Percentiles rank a stretch among this genome's conserved stretches.
These are phyloP conservation scores for Jasminum sambac DNA, from an alignment of 257 asterid genomes.

Conservation along the genomic window DNA sequence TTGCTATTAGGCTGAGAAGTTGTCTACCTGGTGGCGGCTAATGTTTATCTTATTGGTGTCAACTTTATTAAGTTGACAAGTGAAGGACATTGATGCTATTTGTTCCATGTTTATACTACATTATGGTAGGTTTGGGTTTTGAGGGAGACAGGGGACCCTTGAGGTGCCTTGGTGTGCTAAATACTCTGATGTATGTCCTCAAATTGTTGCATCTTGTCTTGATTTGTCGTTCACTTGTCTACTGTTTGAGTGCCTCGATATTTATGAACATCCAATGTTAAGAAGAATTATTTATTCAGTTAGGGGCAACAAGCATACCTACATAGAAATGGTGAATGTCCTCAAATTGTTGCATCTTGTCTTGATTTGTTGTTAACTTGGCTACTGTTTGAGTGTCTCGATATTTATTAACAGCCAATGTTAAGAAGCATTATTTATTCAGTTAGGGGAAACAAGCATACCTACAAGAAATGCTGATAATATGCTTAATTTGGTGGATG, in stretches of 20 bases:
- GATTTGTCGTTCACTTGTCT: neutral
- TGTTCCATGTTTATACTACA: neutral
- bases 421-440: neutral
- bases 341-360: neutral
- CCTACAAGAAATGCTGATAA: neutral
- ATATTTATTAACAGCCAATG: neutral
- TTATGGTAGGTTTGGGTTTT: neutral
- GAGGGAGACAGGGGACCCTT: neutral
- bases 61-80: neutral
- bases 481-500: neutral
- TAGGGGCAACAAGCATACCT: neutral
- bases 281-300: neutral
- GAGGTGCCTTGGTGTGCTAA: neutral
- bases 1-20: neutral
- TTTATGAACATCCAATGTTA: neutral
- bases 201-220: neutral
- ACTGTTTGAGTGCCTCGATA: neutral
- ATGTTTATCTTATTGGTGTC: neutral
- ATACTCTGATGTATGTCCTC: neutral
- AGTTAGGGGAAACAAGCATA: neutral
- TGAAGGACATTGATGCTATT: neutral
- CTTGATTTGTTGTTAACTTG: neutral
- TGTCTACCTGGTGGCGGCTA: neutral
- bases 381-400: neutral
- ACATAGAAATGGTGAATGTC: neutral